Conservation (phyloP, 1,284 basidiomycete genomes). For the Ganoderma boninense region DNA sequence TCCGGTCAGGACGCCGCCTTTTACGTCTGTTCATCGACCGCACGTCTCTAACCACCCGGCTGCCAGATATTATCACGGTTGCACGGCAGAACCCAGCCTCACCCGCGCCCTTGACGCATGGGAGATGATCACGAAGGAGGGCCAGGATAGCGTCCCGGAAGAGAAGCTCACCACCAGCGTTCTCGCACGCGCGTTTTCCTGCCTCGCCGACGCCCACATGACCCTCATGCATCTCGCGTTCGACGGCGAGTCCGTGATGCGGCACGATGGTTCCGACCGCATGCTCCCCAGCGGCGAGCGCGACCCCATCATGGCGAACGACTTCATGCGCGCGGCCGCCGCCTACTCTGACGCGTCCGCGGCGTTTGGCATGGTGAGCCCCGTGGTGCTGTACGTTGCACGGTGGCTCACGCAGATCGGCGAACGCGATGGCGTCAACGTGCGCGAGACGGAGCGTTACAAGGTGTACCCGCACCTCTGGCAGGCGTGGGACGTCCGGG, state of each 20-base stretch:
- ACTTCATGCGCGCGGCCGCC: conserved; percentile 5
- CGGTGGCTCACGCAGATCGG: conserved; percentile 2
- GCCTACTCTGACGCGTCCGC: conserved; percentile 4
- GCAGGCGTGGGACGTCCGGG: conserved; percentile 7
- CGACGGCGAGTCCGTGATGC: conserved; percentile 6
- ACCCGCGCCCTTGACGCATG: conserved; percentile 10
- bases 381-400: conserved; percentile 9
- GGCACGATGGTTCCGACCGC: conserved; percentile 1
- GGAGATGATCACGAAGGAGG: conserved; percentile 9
- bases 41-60: neutral
- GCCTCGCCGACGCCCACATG: conserved; percentile 11
- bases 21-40: neutral
- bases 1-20: neutral
- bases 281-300: conserved; percentile 3
- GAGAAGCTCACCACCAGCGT: conserved; percentile 6
- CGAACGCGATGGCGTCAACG: neutral
- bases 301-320: conserved; percentile 1
- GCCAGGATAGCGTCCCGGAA: neutral
- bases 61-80: conserved; percentile 11
- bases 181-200: conserved; percentile 17
- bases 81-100: conserved; percentile 5
- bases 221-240: conserved; percentile 8
- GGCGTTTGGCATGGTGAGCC: neutral
- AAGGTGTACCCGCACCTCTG: conserved; percentile 11
- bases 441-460: conserved; percentile 11